Base-by-base conservation (phyloP, 352 stramenopile genomes). In the Aphanomyces cochlioides region DNA sequence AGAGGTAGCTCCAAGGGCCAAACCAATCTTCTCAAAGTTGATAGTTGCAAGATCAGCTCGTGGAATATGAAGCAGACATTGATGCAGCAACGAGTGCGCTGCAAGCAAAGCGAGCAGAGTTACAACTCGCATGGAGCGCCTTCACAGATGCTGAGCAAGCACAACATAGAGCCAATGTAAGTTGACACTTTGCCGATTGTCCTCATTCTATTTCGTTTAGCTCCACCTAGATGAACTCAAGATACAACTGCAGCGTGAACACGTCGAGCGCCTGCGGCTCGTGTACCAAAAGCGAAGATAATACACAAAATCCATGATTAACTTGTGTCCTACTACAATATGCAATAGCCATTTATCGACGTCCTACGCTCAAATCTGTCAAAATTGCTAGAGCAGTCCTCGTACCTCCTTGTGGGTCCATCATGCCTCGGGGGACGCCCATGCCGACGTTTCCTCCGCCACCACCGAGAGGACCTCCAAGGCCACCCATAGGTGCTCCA, bases 1-100 rank as follows among this genome's bases (percentile, higher is more conserved):
- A 12, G 36, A 48, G 36, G 64, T 70, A 17, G 17, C 28, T 0
- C 28, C 28, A 28, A 28, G 28, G 28, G 34, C 5, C 50, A 17
- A 41, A 6, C 3, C 39, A 19, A 60, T 12, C n/a, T 60, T 19
- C 17, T 28, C 21, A 38, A 21, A 28, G 10, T 3, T 65, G 34
- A 36, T 69, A 70, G 64, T 39, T 70, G 7, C 38, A 36, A 17
- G 64, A 60, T 13, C 45, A 70, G 43, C 17, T 70, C 19, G 21
- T 6, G 47, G 53, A 70, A n/a, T 70, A 70, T 47, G 64, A 70
- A 19, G 53, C 43, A 39, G 64, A 70, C 12, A 53, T 70, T n/a
- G 64, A n/a, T 10, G 40, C 36, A 6, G 48, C 64, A 7, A 21
- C 37, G 17, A 21, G n/a, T 6, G 45, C n/a, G 15, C n/a, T 56